Evolutionary conservation across 2,329 filamentous ascomycete genomes (phyloP), one percentile per base, ranked within the genome.

Genomic region (Verticillium dahliae): DNA sequence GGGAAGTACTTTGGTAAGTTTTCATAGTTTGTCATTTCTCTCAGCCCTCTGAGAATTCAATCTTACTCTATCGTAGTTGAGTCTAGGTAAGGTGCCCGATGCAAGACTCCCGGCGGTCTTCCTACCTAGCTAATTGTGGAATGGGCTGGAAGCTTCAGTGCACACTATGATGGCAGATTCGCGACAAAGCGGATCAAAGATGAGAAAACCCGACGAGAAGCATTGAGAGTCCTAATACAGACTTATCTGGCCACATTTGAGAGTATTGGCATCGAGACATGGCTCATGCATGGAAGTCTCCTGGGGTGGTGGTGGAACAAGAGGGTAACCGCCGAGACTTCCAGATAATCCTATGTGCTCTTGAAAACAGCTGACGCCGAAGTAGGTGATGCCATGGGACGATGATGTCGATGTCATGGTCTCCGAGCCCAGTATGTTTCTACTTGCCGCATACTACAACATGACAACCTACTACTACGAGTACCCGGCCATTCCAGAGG

Each of bases 261-360:
- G 57, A 81, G 85, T 41, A 79, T 90, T 35, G 83, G 85, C 2
- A 73, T 92, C 62, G 87, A 93, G 72, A 92, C 90, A 6, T 94
- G 91, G 91, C 84, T 94, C 63, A 90, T 91, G 69, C 90, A 94
- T 70, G 89, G 90, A n/a, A 90, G 89, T n/a, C 77, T 94, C 35
- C 78, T 95, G 37, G 91, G 90, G 6, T 95, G 91, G 91, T 94
- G 90, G 90, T 94, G 90, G 90, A 91, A 91, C 67, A 79, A 79
- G 57, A 78, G 76, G 71, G 76, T 75, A 70, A 69, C 67, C 35
- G 13, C 64, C 11, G 35, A 31, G 9, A 9, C 27, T 13, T 35
- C 45, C 15, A 56, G 13, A 55, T 14, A 38, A 56, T 57, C 37
- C 22, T 15, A 34, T 59, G 52, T n/a, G 9, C 9, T 50, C 45